Percentiles rank a stretch among this genome's conserved stretches.
Conservation (phyloP, 441 rosid genomes). For the Eutrema salsugineum region DNA sequence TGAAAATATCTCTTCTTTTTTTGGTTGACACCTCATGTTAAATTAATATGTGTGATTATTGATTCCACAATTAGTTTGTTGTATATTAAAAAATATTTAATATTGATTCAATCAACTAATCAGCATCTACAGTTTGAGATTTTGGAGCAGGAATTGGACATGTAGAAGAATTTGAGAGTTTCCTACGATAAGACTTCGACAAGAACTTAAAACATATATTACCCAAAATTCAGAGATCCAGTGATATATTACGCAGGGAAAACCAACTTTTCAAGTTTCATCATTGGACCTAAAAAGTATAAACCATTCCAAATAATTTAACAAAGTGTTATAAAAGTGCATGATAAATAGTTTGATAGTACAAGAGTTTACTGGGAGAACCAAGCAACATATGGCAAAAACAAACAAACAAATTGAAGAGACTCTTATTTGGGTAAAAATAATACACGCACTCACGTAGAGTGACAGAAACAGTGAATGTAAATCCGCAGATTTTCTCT, state of each 20-base stretch:
- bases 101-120: too few species aligned
- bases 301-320: neutral
- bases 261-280: neutral
- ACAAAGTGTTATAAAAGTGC: neutral
- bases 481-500: conserved; percentile 19
- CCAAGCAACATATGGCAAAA: neutral
- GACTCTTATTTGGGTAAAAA: neutral
- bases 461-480: neutral
- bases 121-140: too few species aligned
- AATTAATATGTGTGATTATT: too few species aligned
- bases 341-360: neutral
- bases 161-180: too few species aligned
- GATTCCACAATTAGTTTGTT: too few species aligned
- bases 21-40: too few species aligned
- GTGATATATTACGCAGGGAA: neutral
- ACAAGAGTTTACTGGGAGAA: neutral
- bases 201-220: too few species aligned
- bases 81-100: too few species aligned
- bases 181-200: too few species aligned
- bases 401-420: conserved; percentile 16
- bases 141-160: neutral
- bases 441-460: conserved; percentile 10
- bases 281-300: neutral
- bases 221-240: neutral
- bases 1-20: too few species aligned